A percentile compares a stretch with the other conserved stretches of the same genome.
These are phyloP conservation scores for Colletotrichum noveboracense DNA, from an alignment of 2,329 filamentous ascomycete species.

Conservation along the genomic window DNA sequence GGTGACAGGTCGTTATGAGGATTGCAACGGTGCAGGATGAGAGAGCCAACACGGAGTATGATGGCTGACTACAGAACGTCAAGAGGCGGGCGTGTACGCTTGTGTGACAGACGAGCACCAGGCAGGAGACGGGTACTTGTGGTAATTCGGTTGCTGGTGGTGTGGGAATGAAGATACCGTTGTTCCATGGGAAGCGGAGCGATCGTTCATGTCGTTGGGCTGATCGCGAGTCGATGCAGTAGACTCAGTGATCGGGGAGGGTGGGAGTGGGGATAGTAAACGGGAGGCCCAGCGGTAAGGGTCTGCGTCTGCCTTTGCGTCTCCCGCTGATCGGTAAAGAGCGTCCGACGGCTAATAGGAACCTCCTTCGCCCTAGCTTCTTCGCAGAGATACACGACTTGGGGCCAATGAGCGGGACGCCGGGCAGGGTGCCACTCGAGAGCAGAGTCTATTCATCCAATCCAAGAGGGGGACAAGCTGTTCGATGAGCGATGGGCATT, in stretches of 20 bases:
- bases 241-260: constrained; percentile 17
- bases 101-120: not conserved
- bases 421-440: not conserved
- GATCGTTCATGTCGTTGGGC: constrained; percentile 10
- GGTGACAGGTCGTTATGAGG: not conserved
- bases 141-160: not conserved
- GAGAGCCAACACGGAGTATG: not conserved
- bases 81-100: not conserved
- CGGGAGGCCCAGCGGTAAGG: not conserved
- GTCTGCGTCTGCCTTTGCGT: not conserved
- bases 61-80: not conserved
- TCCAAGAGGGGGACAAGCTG: not conserved
- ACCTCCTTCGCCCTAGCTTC: not conserved
- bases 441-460: not conserved
- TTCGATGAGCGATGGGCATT: not conserved
- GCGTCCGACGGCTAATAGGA: not conserved
- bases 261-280: constrained; percentile 1
- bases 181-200: constrained; percentile 4
- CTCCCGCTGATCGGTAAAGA: not conserved
- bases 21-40: not conserved
- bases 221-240: constrained; percentile 17
- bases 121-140: not conserved
- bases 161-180: constrained; percentile 1
- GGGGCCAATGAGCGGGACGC: not conserved
- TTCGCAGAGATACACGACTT: not conserved